Conservation (phyloP, 345 rosid genomes). For the Gossypium bickii region DNA sequence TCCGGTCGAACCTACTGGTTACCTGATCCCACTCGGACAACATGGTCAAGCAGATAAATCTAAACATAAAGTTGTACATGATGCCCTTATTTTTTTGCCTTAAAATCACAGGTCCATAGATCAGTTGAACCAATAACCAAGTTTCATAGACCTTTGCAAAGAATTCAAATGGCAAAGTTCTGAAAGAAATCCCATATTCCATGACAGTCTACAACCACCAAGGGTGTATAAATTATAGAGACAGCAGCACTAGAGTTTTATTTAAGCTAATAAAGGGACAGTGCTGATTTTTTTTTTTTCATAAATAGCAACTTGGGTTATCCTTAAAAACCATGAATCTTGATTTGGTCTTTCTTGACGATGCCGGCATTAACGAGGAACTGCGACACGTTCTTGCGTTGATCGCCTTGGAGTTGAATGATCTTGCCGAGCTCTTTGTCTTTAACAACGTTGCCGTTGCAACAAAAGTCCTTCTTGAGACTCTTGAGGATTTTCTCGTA, state of each 20-base stretch:
- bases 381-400: constrained; percentile 67
- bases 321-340: constrained; percentile 76
- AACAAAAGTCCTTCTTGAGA: constrained; percentile 75
- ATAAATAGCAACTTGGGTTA: not conserved
- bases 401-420: constrained; percentile 96
- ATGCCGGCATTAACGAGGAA: constrained; percentile 59
- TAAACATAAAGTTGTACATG: no score
- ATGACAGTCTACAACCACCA: not conserved
- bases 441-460: constrained; percentile 84
- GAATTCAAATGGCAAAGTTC: no score
- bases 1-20: no score
- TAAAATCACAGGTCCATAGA: no score
- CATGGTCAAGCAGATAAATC: no score
- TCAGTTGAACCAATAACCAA: no score
- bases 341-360: constrained; percentile 71
- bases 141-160: not conserved
- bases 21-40: no score
- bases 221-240: not conserved
- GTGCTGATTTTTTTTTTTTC: no score
- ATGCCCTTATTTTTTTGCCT: no score
- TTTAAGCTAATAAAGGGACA: no score
- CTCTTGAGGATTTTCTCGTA: constrained; percentile 76
- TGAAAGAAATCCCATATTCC: constrained; percentile 5
- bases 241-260: not conserved
- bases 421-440: constrained; percentile 84